phyloP scores from a whole-genome alignment of 805 yeast species.

The Cyberlindnera veronae region DNA sequence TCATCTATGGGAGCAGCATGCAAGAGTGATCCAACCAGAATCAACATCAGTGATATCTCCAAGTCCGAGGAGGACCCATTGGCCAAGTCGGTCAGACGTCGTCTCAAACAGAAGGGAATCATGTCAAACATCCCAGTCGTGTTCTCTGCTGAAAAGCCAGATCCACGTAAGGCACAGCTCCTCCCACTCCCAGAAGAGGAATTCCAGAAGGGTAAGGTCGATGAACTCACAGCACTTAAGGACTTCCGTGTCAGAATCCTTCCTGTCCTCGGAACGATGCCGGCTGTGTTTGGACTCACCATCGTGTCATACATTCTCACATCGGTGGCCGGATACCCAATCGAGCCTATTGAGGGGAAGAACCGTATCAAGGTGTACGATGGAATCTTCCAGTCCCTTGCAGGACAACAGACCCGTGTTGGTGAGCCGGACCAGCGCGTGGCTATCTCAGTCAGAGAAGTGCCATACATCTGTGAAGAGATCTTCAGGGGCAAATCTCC shows the following conservation, averaged over 20 bases:
- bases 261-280: slow-evolving; percentile 96
- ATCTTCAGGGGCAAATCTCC: slow-evolving; percentile 91
- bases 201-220: slow-evolving; percentile 76
- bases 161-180: slow-evolving; percentile 85
- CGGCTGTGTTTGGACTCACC: slow-evolving; percentile 92
- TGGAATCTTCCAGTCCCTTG: slow-evolving; percentile 72
- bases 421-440: slow-evolving; percentile 71
- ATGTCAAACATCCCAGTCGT: slow-evolving; percentile 76
- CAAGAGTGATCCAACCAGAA: slow-evolving; percentile 90
- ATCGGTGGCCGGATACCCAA: slow-evolving; percentile 79
- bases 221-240: slow-evolving; percentile 78
- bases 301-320: slow-evolving; percentile 83
- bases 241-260: slow-evolving; percentile 91
- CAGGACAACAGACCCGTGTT: slow-evolving; percentile 81
- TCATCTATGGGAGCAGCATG: slow-evolving; percentile 98
- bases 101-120: slow-evolving; percentile 78
- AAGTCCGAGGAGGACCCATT: slow-evolving; percentile 92
- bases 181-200: slow-evolving; percentile 84
- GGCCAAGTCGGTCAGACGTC: slow-evolving; percentile 81
- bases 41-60: slow-evolving; percentile 85
- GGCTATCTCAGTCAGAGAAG: slow-evolving; percentile 70
- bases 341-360: slow-evolving; percentile 88
- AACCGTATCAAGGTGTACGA: slow-evolving; percentile 84
- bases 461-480: slow-evolving; percentile 84
- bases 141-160: slow-evolving; percentile 94